Conservation (phyloP, 169 alveolate genomes). For the Besnoitia besnoiti region DNA sequence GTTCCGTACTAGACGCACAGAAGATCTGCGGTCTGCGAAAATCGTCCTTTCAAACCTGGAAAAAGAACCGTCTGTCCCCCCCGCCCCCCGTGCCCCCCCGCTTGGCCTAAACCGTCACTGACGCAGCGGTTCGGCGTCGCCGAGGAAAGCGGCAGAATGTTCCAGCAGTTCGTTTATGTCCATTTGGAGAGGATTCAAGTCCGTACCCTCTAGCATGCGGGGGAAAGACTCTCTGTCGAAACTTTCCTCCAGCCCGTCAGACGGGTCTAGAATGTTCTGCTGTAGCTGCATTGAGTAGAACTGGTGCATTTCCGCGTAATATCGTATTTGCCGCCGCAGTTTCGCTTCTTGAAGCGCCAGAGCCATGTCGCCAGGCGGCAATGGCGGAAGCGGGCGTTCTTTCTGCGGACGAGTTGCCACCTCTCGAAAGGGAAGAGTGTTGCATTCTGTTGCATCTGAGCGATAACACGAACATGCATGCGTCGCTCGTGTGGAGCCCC, state of each 20-base stretch:
- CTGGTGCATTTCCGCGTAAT: constrained; percentile 26
- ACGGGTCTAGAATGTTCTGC: neutral
- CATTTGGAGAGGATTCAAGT: neutral
- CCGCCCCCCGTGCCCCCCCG: too few species aligned
- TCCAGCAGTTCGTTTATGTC: neutral
- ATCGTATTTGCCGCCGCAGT: neutral
- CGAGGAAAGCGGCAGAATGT: neutral
- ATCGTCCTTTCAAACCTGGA: too few species aligned
- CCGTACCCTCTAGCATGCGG: neutral
- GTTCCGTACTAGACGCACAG: too few species aligned
- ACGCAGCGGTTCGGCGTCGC: neutral
- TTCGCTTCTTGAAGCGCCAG: constrained; percentile 7
- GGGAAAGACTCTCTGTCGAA: neutral
- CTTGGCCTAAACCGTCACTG: too few species aligned
- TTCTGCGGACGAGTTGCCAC: neutral
- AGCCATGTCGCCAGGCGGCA: constrained; percentile 20
- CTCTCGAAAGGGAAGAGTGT: neutral
- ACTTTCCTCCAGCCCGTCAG: neutral
- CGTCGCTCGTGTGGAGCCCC: neutral
- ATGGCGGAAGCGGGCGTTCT: neutral
- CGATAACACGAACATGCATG: neutral
- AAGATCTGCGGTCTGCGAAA: too few species aligned
- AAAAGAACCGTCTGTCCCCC: too few species aligned
- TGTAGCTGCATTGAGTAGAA: constrained; percentile 9
- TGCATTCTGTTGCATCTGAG: neutral